phyloP scores from a whole-genome alignment of 1,284 basidiomycete genomes.

The Laetiporus sulphureus region DNA sequence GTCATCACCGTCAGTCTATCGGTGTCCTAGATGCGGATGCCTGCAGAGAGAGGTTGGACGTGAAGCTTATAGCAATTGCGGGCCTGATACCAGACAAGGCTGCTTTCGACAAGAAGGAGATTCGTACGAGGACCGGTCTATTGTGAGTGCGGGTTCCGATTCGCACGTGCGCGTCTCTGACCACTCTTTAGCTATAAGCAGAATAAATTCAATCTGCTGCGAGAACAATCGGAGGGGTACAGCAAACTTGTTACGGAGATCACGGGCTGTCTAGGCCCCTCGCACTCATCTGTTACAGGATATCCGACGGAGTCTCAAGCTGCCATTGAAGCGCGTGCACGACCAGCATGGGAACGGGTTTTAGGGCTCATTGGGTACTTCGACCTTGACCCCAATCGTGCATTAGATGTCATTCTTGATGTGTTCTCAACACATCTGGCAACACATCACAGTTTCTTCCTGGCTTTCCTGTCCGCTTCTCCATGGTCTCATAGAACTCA shows the following conservation, averaged over 20 bases:
- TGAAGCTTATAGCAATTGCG: constrained; percentile 49
- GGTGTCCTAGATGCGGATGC: constrained; percentile 50
- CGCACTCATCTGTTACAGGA: constrained; percentile 57
- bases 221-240: constrained; percentile 97
- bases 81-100: constrained; percentile 59
- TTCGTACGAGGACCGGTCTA: constrained; percentile 68
- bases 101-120: constrained; percentile 66
- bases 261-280: constrained; percentile 69
- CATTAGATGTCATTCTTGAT: constrained; percentile 91
- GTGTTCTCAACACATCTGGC: constrained; percentile 79
- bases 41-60: constrained; percentile 70
- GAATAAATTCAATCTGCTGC: constrained; percentile 95
- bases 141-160: constrained; percentile 49
- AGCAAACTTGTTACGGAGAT: constrained; percentile 87
- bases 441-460: constrained; percentile 88
- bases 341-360: constrained; percentile 79
- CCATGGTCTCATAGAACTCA: constrained; percentile 53
- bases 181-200: constrained; percentile 77
- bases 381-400: constrained; percentile 91
- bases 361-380: constrained; percentile 93
- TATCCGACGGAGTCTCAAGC: constrained; percentile 52
- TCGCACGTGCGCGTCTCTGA: not conserved
- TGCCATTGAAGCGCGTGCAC: constrained; percentile 57
- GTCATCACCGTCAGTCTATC: constrained; percentile 34
- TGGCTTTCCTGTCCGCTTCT: constrained; percentile 78